Evolutionary conservation across 441 rosid species (phyloP).

Genomic region (Syzygium malaccense): DNA sequence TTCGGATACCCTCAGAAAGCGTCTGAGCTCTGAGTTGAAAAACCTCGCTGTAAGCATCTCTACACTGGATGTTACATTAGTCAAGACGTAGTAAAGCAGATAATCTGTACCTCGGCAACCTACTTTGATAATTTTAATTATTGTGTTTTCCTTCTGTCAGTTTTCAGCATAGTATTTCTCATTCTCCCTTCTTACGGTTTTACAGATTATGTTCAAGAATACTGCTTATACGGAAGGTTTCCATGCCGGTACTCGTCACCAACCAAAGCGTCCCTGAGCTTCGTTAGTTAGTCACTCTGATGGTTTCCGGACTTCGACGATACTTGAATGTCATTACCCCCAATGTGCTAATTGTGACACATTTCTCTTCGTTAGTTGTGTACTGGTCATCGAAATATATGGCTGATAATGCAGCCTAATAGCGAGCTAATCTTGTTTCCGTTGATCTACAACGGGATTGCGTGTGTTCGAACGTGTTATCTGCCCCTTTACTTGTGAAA

Average conservation of each 20-base stretch:
- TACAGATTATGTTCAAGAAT: conserved; percentile 77
- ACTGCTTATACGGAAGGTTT: conserved; percentile 57
- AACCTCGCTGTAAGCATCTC: conserved; percentile 49
- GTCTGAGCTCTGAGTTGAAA: conserved; percentile 49
- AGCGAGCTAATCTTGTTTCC: not conserved
- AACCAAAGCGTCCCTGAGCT: conserved; percentile 23
- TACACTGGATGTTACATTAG: not conserved
- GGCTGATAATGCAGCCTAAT: not conserved
- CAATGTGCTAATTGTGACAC: not conserved
- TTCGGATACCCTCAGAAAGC: conserved; percentile 36
- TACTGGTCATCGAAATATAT: not conserved
- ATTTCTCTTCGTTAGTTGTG: not conserved
- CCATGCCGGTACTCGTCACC: conserved; percentile 17
- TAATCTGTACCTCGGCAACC: not conserved
- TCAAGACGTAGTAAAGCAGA: not conserved
- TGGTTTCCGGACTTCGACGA: not conserved
- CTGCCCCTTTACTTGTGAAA: not conserved
- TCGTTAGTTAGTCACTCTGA: not conserved
- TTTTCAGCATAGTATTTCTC: not conserved
- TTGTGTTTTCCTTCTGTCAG: not conserved
- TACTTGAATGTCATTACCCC: not conserved
- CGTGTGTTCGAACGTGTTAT: not conserved
- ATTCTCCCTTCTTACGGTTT: not conserved
- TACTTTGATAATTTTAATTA: not conserved
- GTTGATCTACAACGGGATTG: not conserved